These are phyloP conservation scores for Gentiana straminea DNA, from an alignment of 257 asterid genomes.

Conservation along the genomic window DNA sequence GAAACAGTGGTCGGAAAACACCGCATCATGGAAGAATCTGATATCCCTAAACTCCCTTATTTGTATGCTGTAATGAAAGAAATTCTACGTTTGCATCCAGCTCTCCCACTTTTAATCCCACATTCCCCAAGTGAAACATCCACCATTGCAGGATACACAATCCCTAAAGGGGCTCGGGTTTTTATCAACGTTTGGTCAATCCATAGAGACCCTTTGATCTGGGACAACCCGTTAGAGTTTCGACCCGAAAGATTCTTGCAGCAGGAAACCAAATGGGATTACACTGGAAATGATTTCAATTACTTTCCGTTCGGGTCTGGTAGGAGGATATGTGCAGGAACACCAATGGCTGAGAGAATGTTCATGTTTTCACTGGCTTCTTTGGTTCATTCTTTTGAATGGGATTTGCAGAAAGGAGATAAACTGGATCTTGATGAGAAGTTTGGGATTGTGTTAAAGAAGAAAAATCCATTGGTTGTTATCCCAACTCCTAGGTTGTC, in stretches of 20 bases:
- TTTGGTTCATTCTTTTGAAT: slow-evolving; percentile 8
- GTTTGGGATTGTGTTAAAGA: slow-evolving; percentile 60
- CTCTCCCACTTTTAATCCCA: slow-evolving; percentile 42
- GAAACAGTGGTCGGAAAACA: slow-evolving; percentile 31
- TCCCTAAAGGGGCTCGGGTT: slow-evolving; percentile 31
- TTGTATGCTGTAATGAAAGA: slow-evolving; percentile 41
- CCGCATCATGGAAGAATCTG: slow-evolving; percentile 32
- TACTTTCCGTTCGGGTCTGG: slow-evolving; percentile 14
- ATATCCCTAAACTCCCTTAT: slow-evolving; percentile 39
- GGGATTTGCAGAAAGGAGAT: background rate
- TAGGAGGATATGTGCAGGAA: slow-evolving; percentile 12
- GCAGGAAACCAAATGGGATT: background rate
- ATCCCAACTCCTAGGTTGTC: slow-evolving; percentile 46
- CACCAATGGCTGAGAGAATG: slow-evolving; percentile 13
- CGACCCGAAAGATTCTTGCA: background rate
- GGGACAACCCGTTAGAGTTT: slow-evolving; percentile 44
- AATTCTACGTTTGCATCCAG: slow-evolving; percentile 36
- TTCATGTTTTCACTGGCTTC: slow-evolving; percentile 12
- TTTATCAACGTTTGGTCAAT: slow-evolving; percentile 43
- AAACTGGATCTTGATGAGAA: slow-evolving; percentile 19
- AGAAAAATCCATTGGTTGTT: slow-evolving; percentile 38
- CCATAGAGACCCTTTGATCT: slow-evolving; percentile 42
- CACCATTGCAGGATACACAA: slow-evolving; percentile 25
- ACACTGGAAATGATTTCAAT: slow-evolving; percentile 4
- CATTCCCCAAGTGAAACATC: slow-evolving; percentile 31